Evolutionary conservation across 306 rosid species (phyloP).

Genomic region (Trifolium fragiferum): DNA sequence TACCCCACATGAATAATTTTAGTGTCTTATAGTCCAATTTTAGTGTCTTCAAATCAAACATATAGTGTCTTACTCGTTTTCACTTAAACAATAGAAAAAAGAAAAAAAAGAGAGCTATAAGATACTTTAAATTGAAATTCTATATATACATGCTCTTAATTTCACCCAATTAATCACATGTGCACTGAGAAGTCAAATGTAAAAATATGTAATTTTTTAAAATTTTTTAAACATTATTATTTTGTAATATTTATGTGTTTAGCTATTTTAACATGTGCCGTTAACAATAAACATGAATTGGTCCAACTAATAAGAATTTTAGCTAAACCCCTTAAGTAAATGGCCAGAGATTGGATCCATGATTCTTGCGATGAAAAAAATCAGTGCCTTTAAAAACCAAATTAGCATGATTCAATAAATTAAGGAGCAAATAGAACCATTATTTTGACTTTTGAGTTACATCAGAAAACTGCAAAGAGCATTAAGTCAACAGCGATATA

Average conservation of each 20-base stretch:
- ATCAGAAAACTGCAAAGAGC: conserved; percentile 34
- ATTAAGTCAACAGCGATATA: conserved; percentile 56
- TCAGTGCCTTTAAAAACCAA: too few relatives aligned
- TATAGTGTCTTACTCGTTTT: neutral
- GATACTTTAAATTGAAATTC: neutral
- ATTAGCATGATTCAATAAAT: too few relatives aligned
- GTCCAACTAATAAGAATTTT: too few relatives aligned
- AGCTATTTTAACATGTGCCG: too few relatives aligned
- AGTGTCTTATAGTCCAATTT: neutral
- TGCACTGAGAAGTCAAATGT: too few relatives aligned
- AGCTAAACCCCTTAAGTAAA: too few relatives aligned
- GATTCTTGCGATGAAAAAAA: too few relatives aligned
- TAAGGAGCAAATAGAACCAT: neutral
- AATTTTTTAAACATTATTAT: too few relatives aligned
- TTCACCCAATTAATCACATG: neutral
- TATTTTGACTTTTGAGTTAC: neutral
- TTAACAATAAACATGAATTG: too few relatives aligned
- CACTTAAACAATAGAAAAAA: neutral
- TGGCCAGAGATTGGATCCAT: neutral
- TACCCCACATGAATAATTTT: neutral
- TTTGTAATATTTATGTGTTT: too few relatives aligned
- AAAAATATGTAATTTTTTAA: too few relatives aligned
- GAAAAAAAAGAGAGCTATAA: too few relatives aligned
- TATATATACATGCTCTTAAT: neutral
- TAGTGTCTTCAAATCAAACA: neutral